Base-by-base conservation (phyloP, 805 yeast genomes). In the Zygosaccharomyces kombuchaensis region DNA sequence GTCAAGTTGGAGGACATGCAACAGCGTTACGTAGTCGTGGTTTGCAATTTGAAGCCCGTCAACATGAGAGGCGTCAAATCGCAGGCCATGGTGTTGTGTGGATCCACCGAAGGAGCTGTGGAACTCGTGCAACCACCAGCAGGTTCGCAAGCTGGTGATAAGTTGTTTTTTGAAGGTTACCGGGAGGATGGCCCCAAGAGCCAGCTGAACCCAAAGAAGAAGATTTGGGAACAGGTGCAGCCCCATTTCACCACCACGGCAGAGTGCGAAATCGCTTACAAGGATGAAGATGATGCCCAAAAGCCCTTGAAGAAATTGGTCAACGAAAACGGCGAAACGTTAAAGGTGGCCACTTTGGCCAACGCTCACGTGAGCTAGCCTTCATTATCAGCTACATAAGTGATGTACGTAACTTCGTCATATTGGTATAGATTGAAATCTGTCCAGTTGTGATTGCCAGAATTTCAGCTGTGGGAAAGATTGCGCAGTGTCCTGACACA, bases 31-130 rank as follows among this genome's bases (percentile, higher is more conserved):
- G 95, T 91, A 41, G 84, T 93, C 37, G 84, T 84, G 46, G 89
- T 93, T 59, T 96, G 97, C 58, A 95, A 95, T 75, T 79, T 93
- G 71, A 93, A 93, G 74, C 99, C 99, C 14, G 99, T 90, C 34
- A 83, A 82, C 62, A 93, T 93, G 99, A 84, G 99, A 73, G 98
- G 99, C 55, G 81, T 93, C 63, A 88, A 88, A 68, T 89, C 97
- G 8, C 73, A 81, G 42, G 99, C 96, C 43, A 93, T 93, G 99
- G 98, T 93, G 39, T 76, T 93, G 57, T 93, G 99, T 76, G 91
- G 89, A 21, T 88, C 96, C 32, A 82, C 74, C 44, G 86, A 77
- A 40, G 72, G 71, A 30, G 68, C 68, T 26, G 96, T 93, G 48
- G 98, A 93, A 71, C 89, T 93, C 60, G 90, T 91, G 55, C 84